Percentiles rank a stretch among this genome's conserved stretches.
Evolutionary conservation across 441 rosid species (phyloP).

Genomic region (Aquilaria agallochum): DNA sequence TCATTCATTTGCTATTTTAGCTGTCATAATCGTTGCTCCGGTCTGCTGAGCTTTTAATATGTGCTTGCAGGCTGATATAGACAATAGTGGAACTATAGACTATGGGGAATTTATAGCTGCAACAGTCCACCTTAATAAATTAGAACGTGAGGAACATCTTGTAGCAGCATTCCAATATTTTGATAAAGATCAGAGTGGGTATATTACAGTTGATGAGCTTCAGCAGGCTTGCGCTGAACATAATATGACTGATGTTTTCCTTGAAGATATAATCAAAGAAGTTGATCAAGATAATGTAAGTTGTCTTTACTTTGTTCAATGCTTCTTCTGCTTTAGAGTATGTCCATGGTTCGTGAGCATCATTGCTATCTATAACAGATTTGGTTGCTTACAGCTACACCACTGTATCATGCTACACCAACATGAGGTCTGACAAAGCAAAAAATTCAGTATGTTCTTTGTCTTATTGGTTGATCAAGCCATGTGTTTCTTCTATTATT

Average conservation of each 20-base stretch:
- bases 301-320: neutral
- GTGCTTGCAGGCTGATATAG: conserved; percentile 53
- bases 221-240: conserved; percentile 65
- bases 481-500: neutral
- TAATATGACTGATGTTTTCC: conserved; percentile 49
- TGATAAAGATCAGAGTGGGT: conserved; percentile 68
- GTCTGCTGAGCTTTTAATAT: neutral
- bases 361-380: too few species aligned
- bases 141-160: conserved; percentile 64
- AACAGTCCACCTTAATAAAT: conserved; percentile 57
- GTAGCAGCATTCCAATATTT: conserved; percentile 56
- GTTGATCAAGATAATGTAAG: conserved; percentile 73
- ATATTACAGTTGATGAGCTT: conserved; percentile 60
- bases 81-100: conserved; percentile 61
- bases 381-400: too few species aligned
- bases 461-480: too few species aligned
- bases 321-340: neutral
- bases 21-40: too few species aligned
- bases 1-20: too few species aligned
- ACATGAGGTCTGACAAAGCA: too few species aligned
- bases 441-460: too few species aligned
- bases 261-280: conserved; percentile 63
- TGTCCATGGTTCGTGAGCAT: too few species aligned
- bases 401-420: too few species aligned
- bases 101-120: conserved; percentile 74